Conservation (phyloP, 1,139 yeast genomes). For the Blastobotrys niveus region DNA sequence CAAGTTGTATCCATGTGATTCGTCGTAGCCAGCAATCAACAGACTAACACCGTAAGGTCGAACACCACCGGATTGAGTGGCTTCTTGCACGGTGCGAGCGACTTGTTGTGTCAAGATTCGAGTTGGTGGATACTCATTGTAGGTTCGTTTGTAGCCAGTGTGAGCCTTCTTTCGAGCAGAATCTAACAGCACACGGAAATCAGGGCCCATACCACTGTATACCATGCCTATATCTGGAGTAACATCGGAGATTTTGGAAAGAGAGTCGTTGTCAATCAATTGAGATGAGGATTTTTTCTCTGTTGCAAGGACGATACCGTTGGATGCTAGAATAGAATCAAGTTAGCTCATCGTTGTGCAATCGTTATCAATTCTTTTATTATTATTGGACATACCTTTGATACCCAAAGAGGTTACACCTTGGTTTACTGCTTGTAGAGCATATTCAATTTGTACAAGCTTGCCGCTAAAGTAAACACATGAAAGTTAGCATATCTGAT, state of each 20-base stretch:
- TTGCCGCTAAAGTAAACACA: constrained; percentile 78
- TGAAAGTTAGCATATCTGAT: too few relatives aligned
- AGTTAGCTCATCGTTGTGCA: neutral
- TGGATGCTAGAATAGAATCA: too few relatives aligned
- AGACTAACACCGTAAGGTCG: constrained; percentile 96
- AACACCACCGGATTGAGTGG: constrained; percentile 97
- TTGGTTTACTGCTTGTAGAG: constrained; percentile 93
- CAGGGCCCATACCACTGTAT: constrained; percentile 99
- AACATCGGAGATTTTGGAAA: constrained; percentile 72
- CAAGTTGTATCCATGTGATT: constrained; percentile 69
- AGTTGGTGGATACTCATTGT: constrained; percentile 96
- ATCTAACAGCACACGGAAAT: constrained; percentile 89
- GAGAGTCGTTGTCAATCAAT: constrained; percentile 66
- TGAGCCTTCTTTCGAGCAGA: constrained; percentile 92
- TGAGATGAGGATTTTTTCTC: constrained; percentile 85
- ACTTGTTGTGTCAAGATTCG: constrained; percentile 89
- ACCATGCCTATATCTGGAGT: constrained; percentile 97
- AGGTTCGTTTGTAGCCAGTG: constrained; percentile 83
- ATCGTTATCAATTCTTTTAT: neutral
- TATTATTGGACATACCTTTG: constrained; percentile 41
- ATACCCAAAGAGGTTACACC: constrained; percentile 97
- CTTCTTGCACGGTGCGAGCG: constrained; percentile 96
- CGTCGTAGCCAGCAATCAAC: constrained; percentile 91
- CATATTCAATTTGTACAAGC: constrained; percentile 95
- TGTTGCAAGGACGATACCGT: constrained; percentile 95